Percentiles rank a stretch among this genome's conserved stretches.
These are phyloP conservation scores for Suillus alpinus DNA, from an alignment of 768 basidiomycete genomes.

Conservation along the genomic window DNA sequence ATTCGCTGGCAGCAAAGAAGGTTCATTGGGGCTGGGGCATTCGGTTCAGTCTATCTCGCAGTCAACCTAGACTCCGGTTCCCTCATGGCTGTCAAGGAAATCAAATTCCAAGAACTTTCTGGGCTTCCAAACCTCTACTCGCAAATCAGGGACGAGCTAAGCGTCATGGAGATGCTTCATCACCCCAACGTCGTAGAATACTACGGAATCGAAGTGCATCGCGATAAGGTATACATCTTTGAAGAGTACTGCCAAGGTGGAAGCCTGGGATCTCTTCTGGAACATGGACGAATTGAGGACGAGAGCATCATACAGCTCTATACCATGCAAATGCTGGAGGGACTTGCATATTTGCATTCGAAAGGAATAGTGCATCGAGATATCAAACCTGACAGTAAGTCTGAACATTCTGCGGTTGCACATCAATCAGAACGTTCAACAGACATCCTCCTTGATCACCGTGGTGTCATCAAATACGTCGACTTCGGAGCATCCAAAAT, in stretches of 20 bases:
- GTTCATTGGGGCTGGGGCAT: constrained; percentile 98
- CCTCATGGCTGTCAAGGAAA: constrained; percentile 99
- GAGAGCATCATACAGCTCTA: constrained; percentile 95
- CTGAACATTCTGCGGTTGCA: constrained; percentile 1
- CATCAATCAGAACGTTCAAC: constrained; percentile 13
- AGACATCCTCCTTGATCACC: constrained; percentile 92
- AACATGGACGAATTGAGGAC: constrained; percentile 94
- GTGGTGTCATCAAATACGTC: constrained; percentile 92
- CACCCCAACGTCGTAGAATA: constrained; percentile 99
- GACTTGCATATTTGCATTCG: constrained; percentile 89
- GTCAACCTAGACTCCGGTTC: constrained; percentile 95
- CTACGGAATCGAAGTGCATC: constrained; percentile 97
- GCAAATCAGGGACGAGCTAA: constrained; percentile 93
- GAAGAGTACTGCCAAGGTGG: constrained; percentile 98
- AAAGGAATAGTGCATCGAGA: constrained; percentile 93
- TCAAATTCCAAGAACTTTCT: constrained; percentile 92
- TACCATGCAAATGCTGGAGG: constrained; percentile 95
- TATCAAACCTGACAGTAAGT: constrained; percentile 97
- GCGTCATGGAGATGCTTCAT: constrained; percentile 96
- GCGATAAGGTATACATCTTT: constrained; percentile 98
- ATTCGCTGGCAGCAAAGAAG: constrained; percentile 98
- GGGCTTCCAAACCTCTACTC: constrained; percentile 85
- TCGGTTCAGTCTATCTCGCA: constrained; percentile 98
- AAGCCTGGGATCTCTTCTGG: constrained; percentile 82
- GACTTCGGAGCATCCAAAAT: constrained; percentile 98